phyloP scores from a whole-genome alignment of 2,329 filamentous ascomycete species.

The Botrytis fabae region DNA sequence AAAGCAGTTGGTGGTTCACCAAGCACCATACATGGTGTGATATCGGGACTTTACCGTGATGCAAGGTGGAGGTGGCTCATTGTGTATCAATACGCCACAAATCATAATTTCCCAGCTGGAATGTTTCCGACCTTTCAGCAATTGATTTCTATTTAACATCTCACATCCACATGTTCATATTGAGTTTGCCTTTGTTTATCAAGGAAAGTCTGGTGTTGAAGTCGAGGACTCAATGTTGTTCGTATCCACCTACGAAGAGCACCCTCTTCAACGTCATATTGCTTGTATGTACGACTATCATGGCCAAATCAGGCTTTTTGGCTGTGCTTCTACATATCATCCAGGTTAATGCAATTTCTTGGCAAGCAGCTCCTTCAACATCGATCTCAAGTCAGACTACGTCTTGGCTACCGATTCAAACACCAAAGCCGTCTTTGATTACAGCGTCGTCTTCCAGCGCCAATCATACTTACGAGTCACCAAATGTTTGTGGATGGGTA shows the following conservation, averaged over 20 bases:
- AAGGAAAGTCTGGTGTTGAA: slow-evolving; percentile 7
- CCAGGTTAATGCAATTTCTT: slow-evolving; percentile 9
- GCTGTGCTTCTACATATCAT: neutral
- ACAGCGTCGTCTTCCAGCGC: neutral
- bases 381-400: neutral
- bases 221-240: slow-evolving; percentile 5
- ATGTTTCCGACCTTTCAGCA: slow-evolving; percentile 2
- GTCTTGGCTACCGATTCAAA: slow-evolving; percentile 6
- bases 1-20: slow-evolving; percentile 11
- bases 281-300: slow-evolving; percentile 9
- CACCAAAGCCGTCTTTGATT: slow-evolving; percentile 1
- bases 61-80: slow-evolving; percentile 17
- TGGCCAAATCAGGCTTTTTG: slow-evolving; percentile 1
- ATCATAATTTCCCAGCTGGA: slow-evolving; percentile 3
- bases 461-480: slow-evolving; percentile 14
- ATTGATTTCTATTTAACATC: neutral
- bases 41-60: slow-evolving; percentile 12
- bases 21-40: neutral
- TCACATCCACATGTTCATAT: neutral
- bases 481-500: slow-evolving; percentile 23
- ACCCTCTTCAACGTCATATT: slow-evolving; percentile 3
- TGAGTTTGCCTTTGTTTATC: neutral
- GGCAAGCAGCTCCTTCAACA: slow-evolving; percentile 8
- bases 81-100: slow-evolving; percentile 17
- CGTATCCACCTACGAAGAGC: neutral